phyloP scores from a whole-genome alignment of 2,329 filamentous ascomycete species.

The Alternaria angustiovoidea region DNA sequence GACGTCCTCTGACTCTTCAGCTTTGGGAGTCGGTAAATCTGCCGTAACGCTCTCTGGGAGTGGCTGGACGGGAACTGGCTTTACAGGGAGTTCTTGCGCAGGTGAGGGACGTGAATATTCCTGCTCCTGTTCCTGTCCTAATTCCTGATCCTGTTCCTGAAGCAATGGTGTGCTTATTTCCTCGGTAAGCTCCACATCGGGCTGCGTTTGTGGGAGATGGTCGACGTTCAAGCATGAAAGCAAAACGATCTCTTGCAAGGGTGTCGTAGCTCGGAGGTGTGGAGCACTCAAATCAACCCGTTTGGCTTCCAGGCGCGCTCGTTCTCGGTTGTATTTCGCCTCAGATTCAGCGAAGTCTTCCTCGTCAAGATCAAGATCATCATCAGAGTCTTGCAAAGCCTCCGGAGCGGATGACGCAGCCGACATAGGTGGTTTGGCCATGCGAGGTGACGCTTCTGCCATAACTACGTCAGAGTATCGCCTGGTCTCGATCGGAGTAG shows the following conservation, averaged over 20 bases:
- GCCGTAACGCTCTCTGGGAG: slow-evolving; percentile 27
- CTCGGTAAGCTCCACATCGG: slow-evolving; percentile 19
- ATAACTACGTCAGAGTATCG: slow-evolving; percentile 48
- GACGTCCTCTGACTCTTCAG: slow-evolving; percentile 46
- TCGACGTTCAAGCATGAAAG: slow-evolving; percentile 50
- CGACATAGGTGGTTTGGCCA: slow-evolving; percentile 39
- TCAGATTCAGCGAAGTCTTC: slow-evolving; percentile 56
- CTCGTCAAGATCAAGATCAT: slow-evolving; percentile 57
- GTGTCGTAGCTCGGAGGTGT: slow-evolving; percentile 54
- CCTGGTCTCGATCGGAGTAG: slow-evolving; percentile 39
- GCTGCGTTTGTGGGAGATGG: slow-evolving; percentile 33
- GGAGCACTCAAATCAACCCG: slow-evolving; percentile 53
- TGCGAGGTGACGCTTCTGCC: slow-evolving; percentile 42
- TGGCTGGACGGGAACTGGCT: slow-evolving; percentile 18
- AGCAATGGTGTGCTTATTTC: slow-evolving; percentile 29
- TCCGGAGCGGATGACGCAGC: slow-evolving; percentile 43
- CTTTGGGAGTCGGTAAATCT: slow-evolving; percentile 47
- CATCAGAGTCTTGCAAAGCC: slow-evolving; percentile 54
- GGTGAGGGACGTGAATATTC: slow-evolving; percentile 5
- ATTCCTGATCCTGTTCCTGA: slow-evolving; percentile 18
- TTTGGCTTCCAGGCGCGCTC: slow-evolving; percentile 54
- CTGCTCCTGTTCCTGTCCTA: slow-evolving; percentile 11
- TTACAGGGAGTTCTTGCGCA: slow-evolving; percentile 1
- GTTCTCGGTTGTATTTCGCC: slow-evolving; percentile 57
- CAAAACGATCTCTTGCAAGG: slow-evolving; percentile 54